Base-by-base conservation (phyloP, 306 rosid genomes). In the Fragaria vesca region DNA sequence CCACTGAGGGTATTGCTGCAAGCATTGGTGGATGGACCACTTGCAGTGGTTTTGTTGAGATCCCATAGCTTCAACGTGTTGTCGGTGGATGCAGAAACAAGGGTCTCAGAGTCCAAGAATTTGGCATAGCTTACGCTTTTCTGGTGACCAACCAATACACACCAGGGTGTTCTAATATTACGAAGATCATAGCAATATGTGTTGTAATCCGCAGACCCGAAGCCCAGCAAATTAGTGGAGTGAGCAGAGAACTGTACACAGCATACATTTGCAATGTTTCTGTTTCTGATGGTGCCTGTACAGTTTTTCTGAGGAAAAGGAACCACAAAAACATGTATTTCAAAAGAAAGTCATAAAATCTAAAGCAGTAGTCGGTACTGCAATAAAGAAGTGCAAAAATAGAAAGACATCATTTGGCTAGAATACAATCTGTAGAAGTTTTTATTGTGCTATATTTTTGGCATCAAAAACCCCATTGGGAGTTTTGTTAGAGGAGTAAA, bases 111-210 rank as follows among this genome's bases (percentile, higher is more conserved):
- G 81, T 93, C 97, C 77, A 93, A 84, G 87, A 94, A 91, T 83
- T 93, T 89, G 62, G 87, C 94, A 81, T 76, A 86, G 87, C 94
- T 90, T 42, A 90, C 98, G 74, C 92, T 85, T 83, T 85, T 91
- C 51, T 81, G 83, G 61, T 93, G 98, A 45, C 98, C 97, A 67
- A 74, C 85, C 88, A 94, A 79, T 69, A 88, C 88, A 79, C 97
- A 92, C 97, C 97, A 94, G 20, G 98, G 97, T 77, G 84, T 84
- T 85, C 85, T 87, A 72, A 91, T 83, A 86, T 89, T 88, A n/a
- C 97, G 96, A 76, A 92, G 89, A 89, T 94, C 98, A 81, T 89
- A 94, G 89, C 97, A 94, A 82, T 92, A 94, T 55, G 92, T 94
- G 79, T 78, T 83, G 86, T 86, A 94, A 81, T 94, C 91, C 0